Evolutionary conservation across 306 rosid genomes (phyloP).

Genomic region (Trifolium dubium): DNA sequence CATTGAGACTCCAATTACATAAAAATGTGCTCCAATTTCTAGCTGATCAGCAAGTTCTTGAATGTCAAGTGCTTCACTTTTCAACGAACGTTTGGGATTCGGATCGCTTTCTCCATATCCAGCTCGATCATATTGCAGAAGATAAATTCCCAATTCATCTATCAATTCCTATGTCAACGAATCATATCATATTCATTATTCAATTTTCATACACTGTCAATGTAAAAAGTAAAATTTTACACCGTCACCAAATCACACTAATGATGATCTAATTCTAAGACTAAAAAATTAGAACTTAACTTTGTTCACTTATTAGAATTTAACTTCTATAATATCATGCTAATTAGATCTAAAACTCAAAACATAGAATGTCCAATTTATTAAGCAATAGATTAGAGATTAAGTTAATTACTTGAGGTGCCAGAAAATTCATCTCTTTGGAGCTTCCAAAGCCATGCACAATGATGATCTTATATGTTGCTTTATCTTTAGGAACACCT

Average conservation of each 20-base stretch:
- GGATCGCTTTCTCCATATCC: slow-evolving; percentile 97
- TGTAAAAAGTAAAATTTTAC: too few species aligned
- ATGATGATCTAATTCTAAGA: too few species aligned
- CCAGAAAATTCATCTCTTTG: slow-evolving; percentile 61
- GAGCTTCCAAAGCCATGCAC: slow-evolving; percentile 74
- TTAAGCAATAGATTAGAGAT: slow-evolving; percentile 9
- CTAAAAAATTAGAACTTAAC: too few species aligned
- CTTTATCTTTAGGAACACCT: slow-evolving; percentile 61
- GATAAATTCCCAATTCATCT: slow-evolving; percentile 79
- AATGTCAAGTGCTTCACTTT: slow-evolving; percentile 86
- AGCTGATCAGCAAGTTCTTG: slow-evolving; percentile 86
- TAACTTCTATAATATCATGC: background rate
- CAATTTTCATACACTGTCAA: background rate
- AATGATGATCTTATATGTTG: slow-evolving; percentile 58
- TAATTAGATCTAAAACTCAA: slow-evolving; percentile 15
- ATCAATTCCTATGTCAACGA: slow-evolving; percentile 62
- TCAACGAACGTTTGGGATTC: slow-evolving; percentile 68
- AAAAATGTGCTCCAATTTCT: slow-evolving; percentile 68
- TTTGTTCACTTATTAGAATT: too few species aligned
- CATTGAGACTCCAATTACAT: slow-evolving; percentile 89
- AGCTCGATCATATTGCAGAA: slow-evolving; percentile 78
- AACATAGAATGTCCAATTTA: background rate
- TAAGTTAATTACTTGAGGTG: slow-evolving; percentile 42
- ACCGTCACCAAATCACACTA: too few species aligned
- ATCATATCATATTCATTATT: slow-evolving; percentile 35